Percentiles rank a stretch among this genome's conserved stretches.
Conservation (phyloP, 2,329 filamentous ascomycete species). For the Fusarium citri region DNA sequence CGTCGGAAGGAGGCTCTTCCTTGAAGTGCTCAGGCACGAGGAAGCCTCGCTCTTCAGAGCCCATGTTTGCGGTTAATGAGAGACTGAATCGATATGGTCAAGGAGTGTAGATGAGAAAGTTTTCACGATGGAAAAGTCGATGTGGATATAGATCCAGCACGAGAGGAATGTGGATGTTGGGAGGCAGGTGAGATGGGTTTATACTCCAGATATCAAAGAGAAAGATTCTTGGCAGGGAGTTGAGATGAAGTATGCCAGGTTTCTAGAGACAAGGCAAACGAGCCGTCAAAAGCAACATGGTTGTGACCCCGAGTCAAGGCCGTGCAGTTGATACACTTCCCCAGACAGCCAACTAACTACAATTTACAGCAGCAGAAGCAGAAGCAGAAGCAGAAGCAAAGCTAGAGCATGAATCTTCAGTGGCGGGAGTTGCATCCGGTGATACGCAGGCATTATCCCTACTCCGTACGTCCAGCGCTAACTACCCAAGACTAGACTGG, state of each 20-base stretch:
- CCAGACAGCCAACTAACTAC: neutral
- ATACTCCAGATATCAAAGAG: neutral
- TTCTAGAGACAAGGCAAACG: neutral
- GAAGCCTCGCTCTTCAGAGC: constrained; percentile 33
- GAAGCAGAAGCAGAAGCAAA: neutral
- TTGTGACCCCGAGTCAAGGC: constrained; percentile 6
- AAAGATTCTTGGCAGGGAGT: neutral
- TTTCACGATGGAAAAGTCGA: neutral
- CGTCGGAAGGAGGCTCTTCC: constrained; percentile 15
- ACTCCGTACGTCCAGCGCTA: neutral
- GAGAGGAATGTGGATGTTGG: constrained; percentile 2
- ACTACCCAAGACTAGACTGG: neutral
- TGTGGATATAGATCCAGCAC: neutral
- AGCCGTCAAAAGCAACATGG: constrained; percentile 23
- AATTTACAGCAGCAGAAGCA: neutral
- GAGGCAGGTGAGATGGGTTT: neutral
- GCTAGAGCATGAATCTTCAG: constrained; percentile 19
- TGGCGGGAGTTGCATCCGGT: constrained; percentile 7
- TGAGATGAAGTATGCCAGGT: neutral
- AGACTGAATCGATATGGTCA: neutral
- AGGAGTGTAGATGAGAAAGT: constrained; percentile 2
- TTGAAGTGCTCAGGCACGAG: constrained; percentile 37
- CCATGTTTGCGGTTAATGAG: constrained; percentile 5
- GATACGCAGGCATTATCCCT: constrained; percentile 7
- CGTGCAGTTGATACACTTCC: constrained; percentile 23